phyloP scores from a whole-genome alignment of 2,329 filamentous ascomycete genomes.

The Exserohilum rostratum region DNA sequence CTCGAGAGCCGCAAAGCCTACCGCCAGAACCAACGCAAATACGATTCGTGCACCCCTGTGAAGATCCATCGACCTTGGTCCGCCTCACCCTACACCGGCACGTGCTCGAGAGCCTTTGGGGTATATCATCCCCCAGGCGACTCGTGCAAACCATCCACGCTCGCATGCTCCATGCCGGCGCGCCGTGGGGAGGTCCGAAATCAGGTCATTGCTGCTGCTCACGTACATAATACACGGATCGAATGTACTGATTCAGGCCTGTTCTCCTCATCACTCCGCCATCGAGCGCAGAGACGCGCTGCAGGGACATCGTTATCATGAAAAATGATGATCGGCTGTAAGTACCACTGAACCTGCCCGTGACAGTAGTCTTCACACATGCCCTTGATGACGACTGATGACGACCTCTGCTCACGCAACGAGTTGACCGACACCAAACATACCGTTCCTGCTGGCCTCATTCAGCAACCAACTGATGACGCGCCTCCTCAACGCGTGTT shows the following conservation, averaged over 20 bases:
- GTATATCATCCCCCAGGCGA: slow-evolving; percentile 1
- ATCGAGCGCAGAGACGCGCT: too few species aligned
- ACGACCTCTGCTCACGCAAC: neutral
- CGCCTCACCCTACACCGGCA: slow-evolving; percentile 10
- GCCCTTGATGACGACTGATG: too few species aligned
- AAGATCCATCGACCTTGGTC: slow-evolving; percentile 18
- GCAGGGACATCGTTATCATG: too few species aligned
- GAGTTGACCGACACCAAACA: neutral
- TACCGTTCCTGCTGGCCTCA: neutral
- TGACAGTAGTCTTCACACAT: too few species aligned
- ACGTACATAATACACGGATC: neutral
- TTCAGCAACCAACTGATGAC: neutral
- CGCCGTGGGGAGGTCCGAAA: slow-evolving; percentile 3
- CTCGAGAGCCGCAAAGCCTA: slow-evolving; percentile 6
- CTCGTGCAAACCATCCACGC: slow-evolving; percentile 11
- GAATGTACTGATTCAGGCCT: too few species aligned
- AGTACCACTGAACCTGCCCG: too few species aligned
- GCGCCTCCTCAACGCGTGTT: neutral
- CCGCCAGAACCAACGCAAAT: slow-evolving; percentile 13
- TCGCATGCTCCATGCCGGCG: neutral
- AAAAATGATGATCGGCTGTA: too few species aligned
- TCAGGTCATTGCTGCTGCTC: neutral
- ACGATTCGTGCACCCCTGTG: slow-evolving; percentile 17
- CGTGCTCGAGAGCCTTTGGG: slow-evolving; percentile 14
- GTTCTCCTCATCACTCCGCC: too few species aligned